Base-by-base conservation (phyloP, 1,284 basidiomycete genomes). In the Psilocybe mexicana region DNA sequence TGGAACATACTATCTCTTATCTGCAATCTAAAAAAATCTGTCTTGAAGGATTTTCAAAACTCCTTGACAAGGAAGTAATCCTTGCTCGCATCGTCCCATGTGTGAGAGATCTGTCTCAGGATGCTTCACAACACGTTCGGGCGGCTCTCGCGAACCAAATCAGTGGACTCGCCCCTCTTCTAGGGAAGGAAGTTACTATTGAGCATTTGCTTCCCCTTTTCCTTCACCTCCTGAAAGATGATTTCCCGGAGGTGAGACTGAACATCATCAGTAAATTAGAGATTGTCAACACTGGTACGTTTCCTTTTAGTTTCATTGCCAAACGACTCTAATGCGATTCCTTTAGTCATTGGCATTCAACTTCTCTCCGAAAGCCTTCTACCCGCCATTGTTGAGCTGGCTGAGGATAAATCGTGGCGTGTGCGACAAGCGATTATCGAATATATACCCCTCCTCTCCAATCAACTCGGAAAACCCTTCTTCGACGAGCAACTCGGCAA, bases 371-470 rank as follows among this genome's bases (percentile, higher is more conserved):
- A 98, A 70, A 97, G 94, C 61, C 87, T 99, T 40, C 84, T 99
- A 24, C 97, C 97, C 6, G 97, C 97, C 35, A 99, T 99, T 66
- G 93, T 99, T 66, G 94, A 98, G 72, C 81, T 99, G 46, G 96
- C 97, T 25, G 97, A 99, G 75, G 97, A 99, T 81, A 99, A 99
- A 76, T 98, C 98, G 66, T 99, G 97, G 97, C 91, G 97, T 51
- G 97, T 99, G 43, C 90, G 97, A 66, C 97, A 99, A 76, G 97
- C 97, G 12, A 99, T 99, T 76, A 99, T 99, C 75, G 97, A 99
- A 76, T 98, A 99, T 77, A 98, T 88, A 76, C 97, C 81, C 24
- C 85, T 99, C 24, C 88, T 99, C 43, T 96, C 97, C 48, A 96
- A 92, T 24, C 97, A 99, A 73, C 85, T 99, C 55, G 97, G 97